Conservation (phyloP, 202 grass and related monocot species). For the Carex arenaria region DNA sequence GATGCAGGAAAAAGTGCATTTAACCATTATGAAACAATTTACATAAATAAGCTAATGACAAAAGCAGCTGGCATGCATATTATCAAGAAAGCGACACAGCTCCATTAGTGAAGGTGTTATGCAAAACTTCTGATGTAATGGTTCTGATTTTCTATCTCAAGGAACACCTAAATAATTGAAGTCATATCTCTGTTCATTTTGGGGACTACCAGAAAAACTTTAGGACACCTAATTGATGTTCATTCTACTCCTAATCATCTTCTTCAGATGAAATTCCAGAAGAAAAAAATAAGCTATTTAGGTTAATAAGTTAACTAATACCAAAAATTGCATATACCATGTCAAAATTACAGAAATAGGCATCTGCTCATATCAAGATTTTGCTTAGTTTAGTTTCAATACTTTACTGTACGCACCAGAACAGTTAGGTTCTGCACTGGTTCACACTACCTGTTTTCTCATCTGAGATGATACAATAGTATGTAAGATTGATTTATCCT, state of each 20-base stretch:
- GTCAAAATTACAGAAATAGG: not conserved
- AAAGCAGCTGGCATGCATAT: not conserved
- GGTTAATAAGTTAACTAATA: not conserved
- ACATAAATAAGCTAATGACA: not conserved
- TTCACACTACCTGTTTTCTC: not conserved
- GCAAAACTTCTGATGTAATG: not conserved
- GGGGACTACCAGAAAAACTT: constrained; percentile 11
- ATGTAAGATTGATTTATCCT: not conserved
- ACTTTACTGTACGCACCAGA: not conserved
- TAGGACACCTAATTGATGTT: constrained; percentile 24
- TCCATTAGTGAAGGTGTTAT: not conserved
- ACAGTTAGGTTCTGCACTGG: not conserved
- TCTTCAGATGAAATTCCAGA: not conserved
- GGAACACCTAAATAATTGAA: constrained; percentile 12
- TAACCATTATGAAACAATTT: not conserved
- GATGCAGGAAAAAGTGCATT: not conserved
- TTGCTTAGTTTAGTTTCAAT: not conserved
- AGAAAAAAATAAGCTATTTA: not conserved
- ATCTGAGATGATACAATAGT: not conserved
- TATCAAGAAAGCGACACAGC: not conserved
- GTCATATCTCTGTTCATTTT: constrained; percentile 4
- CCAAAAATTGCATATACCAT: not conserved
- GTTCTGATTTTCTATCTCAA: not conserved
- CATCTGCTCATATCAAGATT: not conserved
- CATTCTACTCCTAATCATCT: constrained; percentile 12